Percentiles rank a stretch among this genome's conserved stretches.
phyloP scores from a whole-genome alignment of 768 basidiomycete genomes.

The Rhodocollybia butyracea region DNA sequence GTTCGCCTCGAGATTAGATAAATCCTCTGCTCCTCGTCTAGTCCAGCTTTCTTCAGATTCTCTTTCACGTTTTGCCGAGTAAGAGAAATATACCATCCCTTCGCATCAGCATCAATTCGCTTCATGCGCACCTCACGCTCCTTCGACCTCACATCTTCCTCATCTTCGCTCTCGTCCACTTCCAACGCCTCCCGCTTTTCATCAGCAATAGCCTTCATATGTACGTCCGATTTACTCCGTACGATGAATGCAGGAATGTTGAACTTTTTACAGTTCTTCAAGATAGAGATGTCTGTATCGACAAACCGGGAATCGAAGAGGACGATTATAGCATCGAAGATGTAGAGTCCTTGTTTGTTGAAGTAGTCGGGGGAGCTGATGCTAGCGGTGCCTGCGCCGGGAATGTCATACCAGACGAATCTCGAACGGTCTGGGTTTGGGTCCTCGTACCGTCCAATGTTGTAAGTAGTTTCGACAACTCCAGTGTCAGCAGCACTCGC shows the following conservation, averaged over 20 bases:
- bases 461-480: conserved; percentile 26
- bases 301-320: conserved; percentile 31
- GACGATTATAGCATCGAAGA: conserved; percentile 31
- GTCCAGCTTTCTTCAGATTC: conserved; percentile 1
- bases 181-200: background rate
- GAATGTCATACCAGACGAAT: conserved; percentile 32
- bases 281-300: conserved; percentile 28
- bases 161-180: conserved; percentile 2
- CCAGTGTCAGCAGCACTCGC: conserved; percentile 24
- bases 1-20: background rate
- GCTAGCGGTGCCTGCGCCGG: conserved; percentile 29
- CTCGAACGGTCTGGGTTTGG: conserved; percentile 12
- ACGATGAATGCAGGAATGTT: conserved; percentile 32
- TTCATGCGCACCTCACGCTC: background rate
- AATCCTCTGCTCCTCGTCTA: background rate
- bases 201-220: conserved; percentile 2
- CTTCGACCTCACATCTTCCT: conserved; percentile 1
- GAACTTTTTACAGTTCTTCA: conserved; percentile 25
- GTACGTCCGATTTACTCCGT: conserved; percentile 30
- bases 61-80: conserved; percentile 1
- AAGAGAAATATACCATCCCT: background rate
- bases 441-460: conserved; percentile 23
- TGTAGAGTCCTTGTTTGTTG: conserved; percentile 30
- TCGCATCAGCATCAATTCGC: background rate
- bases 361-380: conserved; percentile 32